Evolutionary conservation across 2,329 filamentous ascomycete genomes (phyloP).

Genomic region (Sclerotiophoma versabilis): DNA sequence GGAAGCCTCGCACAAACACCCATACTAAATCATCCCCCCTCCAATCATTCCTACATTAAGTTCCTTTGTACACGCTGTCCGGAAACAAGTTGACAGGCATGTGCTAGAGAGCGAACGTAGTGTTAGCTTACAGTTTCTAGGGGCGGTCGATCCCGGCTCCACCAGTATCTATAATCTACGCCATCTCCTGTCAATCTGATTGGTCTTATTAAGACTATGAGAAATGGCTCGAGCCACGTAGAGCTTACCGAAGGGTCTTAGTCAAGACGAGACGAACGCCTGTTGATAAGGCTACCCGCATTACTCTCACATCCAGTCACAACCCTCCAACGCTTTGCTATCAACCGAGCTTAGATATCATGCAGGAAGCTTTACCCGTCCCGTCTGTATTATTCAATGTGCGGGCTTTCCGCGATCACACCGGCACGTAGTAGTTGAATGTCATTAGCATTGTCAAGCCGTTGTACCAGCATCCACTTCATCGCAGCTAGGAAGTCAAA

Average conservation of each 20-base stretch:
- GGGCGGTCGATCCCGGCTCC: constrained; percentile 7
- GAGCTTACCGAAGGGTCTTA: constrained; percentile 45
- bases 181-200: constrained; percentile 7
- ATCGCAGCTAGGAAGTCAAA: constrained; percentile 5
- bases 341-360: constrained; percentile 28
- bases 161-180: constrained; percentile 10
- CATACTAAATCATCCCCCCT: not conserved
- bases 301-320: constrained; percentile 24
- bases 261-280: constrained; percentile 39
- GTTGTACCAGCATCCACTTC: constrained; percentile 28
- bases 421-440: constrained; percentile 20
- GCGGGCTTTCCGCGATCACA: constrained; percentile 23
- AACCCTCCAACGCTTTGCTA: constrained; percentile 20
- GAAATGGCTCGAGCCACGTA: constrained; percentile 16
- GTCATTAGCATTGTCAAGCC: constrained; percentile 35
- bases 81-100: not conserved
- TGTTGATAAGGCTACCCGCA: constrained; percentile 44
- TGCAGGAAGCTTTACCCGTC: constrained; percentile 27
- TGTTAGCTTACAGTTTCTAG: constrained; percentile 2
- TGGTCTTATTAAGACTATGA: not conserved
- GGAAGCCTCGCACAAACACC: not conserved
- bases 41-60: not conserved
- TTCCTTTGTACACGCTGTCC: not conserved
- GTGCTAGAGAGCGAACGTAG: not conserved
- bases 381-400: constrained; percentile 25